Evolutionary conservation across 352 stramenopile species (phyloP).

Genomic region (Globisporangium cystogenes): DNA sequence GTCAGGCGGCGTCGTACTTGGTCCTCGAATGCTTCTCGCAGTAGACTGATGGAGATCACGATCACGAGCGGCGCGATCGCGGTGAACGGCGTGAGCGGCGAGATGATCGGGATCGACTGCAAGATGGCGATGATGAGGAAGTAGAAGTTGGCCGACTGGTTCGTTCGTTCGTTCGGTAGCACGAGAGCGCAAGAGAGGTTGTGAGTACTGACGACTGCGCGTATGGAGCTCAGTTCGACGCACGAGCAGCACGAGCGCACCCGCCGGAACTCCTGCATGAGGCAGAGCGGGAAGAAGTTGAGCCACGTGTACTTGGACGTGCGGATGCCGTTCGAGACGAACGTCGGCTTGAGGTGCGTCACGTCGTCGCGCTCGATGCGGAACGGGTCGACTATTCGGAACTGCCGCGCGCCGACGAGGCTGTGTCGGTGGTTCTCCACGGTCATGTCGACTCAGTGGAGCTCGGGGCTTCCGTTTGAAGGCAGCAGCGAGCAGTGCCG

Average conservation of each 20-base stretch:
- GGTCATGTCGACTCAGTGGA: too few relatives aligned
- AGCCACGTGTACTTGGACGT: constrained; percentile 90
- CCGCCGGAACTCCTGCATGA: constrained; percentile 83
- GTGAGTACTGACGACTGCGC: constrained; percentile 18
- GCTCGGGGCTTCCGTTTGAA: too few relatives aligned
- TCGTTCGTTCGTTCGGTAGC: constrained; percentile 30
- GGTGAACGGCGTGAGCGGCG: constrained; percentile 45
- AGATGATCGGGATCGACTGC: constrained; percentile 77
- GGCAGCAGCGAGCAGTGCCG: too few relatives aligned
- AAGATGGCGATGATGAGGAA: constrained; percentile 54
- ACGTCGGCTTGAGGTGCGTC: constrained; percentile 47
- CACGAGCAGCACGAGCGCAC: constrained; percentile 16
- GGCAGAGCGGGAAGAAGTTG: constrained; percentile 65
- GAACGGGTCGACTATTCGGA: constrained; percentile 62
- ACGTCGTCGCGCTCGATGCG: constrained; percentile 43
- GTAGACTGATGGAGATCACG: constrained; percentile 69
- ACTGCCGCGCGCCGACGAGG: constrained; percentile 20
- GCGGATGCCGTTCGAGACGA: constrained; percentile 74
- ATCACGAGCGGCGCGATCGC: constrained; percentile 79
- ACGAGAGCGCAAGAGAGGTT: constrained; percentile 22
- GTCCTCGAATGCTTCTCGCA: constrained; percentile 81
- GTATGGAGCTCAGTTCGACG: too few relatives aligned
- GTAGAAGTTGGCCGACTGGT: constrained; percentile 78
- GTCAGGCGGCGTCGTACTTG: constrained; percentile 26
- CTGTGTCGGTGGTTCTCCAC: constrained; percentile 13